Evolutionary conservation across 2,329 filamentous ascomycete genomes (phyloP).

Genomic region (Herpotrichia juniperi): DNA sequence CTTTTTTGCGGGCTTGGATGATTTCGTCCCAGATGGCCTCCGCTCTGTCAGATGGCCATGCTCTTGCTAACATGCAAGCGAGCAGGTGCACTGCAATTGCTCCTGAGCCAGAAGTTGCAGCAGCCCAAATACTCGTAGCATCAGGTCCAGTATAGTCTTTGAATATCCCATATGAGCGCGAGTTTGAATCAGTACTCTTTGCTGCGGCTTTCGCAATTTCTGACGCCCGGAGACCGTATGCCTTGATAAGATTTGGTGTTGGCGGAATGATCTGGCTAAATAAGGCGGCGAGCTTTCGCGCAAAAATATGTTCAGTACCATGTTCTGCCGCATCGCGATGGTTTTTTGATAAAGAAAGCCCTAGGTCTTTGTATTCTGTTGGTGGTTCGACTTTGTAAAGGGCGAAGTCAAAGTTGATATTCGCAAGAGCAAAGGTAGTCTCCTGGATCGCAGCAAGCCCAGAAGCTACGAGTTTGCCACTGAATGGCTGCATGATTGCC

Average conservation of each 20-base stretch:
- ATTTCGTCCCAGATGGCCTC: conserved; percentile 45
- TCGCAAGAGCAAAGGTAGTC: conserved; percentile 4
- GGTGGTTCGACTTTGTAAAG: conserved; percentile 21
- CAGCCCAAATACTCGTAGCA: conserved; percentile 25
- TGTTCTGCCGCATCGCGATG: conserved; percentile 13
- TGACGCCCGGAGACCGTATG: conserved; percentile 16
- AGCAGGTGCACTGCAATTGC: conserved; percentile 43
- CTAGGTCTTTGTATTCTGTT: conserved; percentile 8
- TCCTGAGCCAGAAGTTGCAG: conserved; percentile 29
- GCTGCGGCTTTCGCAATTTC: conserved; percentile 11
- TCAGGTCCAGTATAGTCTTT: conserved; percentile 14
- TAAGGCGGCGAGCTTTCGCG: conserved; percentile 16
- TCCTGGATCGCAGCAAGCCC: too few species aligned
- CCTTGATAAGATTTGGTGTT: conserved; percentile 10
- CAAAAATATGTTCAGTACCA: conserved; percentile 12
- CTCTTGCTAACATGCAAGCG: conserved; percentile 46
- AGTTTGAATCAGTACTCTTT: neutral
- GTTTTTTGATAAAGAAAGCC: conserved; percentile 4
- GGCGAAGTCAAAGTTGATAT: conserved; percentile 23
- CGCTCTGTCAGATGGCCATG: conserved; percentile 34
- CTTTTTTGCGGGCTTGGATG: conserved; percentile 20
- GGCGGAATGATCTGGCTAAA: conserved; percentile 12
- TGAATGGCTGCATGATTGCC: too few species aligned
- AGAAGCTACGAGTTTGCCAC: too few species aligned
- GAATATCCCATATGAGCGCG: conserved; percentile 10